A percentile compares a stretch with the other conserved stretches of the same genome.
These are phyloP conservation scores for Pseudocercospora ulei DNA, from an alignment of 2,329 filamentous ascomycete species.

Conservation along the genomic window DNA sequence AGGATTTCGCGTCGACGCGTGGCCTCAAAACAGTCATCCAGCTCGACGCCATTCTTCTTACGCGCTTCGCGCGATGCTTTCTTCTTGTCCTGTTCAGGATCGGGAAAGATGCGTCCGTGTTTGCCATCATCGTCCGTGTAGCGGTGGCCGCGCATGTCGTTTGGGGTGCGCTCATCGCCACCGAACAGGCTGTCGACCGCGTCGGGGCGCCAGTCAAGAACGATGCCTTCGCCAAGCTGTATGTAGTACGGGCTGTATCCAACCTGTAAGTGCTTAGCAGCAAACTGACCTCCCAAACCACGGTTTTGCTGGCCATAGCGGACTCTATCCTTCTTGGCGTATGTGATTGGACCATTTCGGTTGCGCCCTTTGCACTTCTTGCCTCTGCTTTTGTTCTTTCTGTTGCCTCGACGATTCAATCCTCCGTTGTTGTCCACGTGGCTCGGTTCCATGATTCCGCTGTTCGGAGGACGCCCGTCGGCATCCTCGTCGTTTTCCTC, in stretches of 20 bases:
- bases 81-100: slow-evolving; percentile 54
- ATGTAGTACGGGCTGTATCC: slow-evolving; percentile 41
- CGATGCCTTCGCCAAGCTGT: slow-evolving; percentile 69
- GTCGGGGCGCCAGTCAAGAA: slow-evolving; percentile 73
- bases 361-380: slow-evolving; percentile 19
- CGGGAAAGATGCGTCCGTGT: slow-evolving; percentile 46
- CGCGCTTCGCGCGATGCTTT: slow-evolving; percentile 55
- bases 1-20: slow-evolving; percentile 90
- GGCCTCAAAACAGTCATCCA: slow-evolving; percentile 87
- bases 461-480: slow-evolving; percentile 6
- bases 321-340: slow-evolving; percentile 23
- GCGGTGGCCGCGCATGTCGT: slow-evolving; percentile 50
- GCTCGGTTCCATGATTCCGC: slow-evolving; percentile 15
- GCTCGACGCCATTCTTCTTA: slow-evolving; percentile 63
- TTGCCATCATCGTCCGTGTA: slow-evolving; percentile 47
- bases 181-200: slow-evolving; percentile 63
- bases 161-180: slow-evolving; percentile 35
- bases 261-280: slow-evolving; percentile 9
- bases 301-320: slow-evolving; percentile 8
- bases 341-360: slow-evolving; percentile 17
- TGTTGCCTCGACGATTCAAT: slow-evolving; percentile 11
- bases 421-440: slow-evolving; percentile 6
- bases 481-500: slow-evolving; percentile 22
- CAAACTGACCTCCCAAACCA: slow-evolving; percentile 6
- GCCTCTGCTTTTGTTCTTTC: slow-evolving; percentile 22